These are phyloP conservation scores for Oryza rufipogon DNA, from an alignment of 176 grass and related monocot species.

Conservation along the genomic window DNA sequence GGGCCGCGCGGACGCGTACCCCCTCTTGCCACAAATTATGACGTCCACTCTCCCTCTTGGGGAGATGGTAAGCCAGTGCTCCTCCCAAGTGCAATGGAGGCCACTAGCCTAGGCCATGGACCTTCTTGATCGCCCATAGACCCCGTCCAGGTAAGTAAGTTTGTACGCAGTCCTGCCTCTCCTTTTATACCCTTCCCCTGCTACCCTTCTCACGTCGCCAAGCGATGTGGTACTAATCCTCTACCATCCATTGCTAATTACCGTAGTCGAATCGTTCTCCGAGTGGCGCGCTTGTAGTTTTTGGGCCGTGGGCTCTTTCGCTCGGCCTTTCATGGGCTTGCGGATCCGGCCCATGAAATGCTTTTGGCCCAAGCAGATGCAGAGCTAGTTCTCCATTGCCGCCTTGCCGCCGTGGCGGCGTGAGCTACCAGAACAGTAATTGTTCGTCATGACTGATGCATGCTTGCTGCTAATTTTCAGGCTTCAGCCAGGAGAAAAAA, in stretches of 20 bases:
- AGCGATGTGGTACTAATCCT: slow-evolving; percentile 25
- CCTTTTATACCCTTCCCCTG: neutral
- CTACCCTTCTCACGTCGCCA: too few species aligned
- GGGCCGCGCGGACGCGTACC: slow-evolving; percentile 40
- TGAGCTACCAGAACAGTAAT: neutral
- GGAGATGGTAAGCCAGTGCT: slow-evolving; percentile 26
- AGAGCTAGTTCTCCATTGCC: too few species aligned
- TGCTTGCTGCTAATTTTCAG: neutral
- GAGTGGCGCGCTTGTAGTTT: neutral
- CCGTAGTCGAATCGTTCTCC: neutral
- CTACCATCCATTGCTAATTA: neutral
- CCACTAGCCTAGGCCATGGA: neutral
- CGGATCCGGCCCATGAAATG: neutral
- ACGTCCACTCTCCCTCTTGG: neutral
- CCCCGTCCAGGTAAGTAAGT: slow-evolving; percentile 41
- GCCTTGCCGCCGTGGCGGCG: too few species aligned
- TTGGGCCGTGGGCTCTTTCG: neutral
- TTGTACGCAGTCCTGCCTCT: neutral
- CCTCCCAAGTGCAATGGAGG: slow-evolving; percentile 11
- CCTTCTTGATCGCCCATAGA: slow-evolving; percentile 21
- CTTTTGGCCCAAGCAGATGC: neutral
- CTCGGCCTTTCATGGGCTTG: neutral
- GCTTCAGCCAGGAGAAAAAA: neutral
- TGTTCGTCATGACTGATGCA: neutral
- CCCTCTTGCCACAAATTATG: slow-evolving; percentile 48